Conservation (phyloP, 345 rosid species). For the Luvunga scandens region DNA sequence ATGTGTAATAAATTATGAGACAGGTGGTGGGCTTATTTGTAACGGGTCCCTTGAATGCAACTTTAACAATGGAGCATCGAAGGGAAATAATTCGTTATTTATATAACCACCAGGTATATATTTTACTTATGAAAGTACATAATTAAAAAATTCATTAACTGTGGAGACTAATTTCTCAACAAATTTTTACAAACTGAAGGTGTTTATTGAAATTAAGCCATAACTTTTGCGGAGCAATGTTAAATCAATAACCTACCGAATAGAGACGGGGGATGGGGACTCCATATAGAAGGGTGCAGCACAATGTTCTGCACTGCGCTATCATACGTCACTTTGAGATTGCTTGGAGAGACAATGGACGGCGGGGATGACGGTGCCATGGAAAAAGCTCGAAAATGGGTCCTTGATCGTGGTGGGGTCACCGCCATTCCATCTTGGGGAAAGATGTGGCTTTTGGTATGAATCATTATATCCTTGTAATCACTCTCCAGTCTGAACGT, state of each 20-base stretch:
- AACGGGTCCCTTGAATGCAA: conserved; percentile 37
- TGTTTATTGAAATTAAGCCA: not conserved
- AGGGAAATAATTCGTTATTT: conserved; percentile 53
- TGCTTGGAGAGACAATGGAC: conserved; percentile 42
- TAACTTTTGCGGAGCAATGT: not conserved
- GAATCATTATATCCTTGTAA: not conserved
- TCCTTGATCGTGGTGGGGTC: conserved; percentile 56
- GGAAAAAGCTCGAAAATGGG: conserved; percentile 54
- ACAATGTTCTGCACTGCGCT: conserved; percentile 55
- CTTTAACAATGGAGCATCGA: conserved; percentile 35
- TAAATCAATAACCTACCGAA: conserved; percentile 30
- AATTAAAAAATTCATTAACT: too few species aligned
- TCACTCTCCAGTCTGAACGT: too few species aligned
- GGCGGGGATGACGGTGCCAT: conserved; percentile 43
- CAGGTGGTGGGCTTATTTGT: conserved; percentile 59
- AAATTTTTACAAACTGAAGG: not conserved
- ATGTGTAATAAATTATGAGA: too few species aligned
- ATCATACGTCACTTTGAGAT: conserved; percentile 50
- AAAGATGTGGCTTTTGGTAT: conserved; percentile 71
- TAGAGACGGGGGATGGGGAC: conserved; percentile 79
- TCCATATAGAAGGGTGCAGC: conserved; percentile 66
- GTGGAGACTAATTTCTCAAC: not conserved
- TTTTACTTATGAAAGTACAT: not conserved
- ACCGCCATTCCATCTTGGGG: conserved; percentile 78
- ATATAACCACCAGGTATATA: conserved; percentile 66